Conservation (phyloP, 495 filamentous ascomycete species). For the Aspergillus wentii region DNA sequence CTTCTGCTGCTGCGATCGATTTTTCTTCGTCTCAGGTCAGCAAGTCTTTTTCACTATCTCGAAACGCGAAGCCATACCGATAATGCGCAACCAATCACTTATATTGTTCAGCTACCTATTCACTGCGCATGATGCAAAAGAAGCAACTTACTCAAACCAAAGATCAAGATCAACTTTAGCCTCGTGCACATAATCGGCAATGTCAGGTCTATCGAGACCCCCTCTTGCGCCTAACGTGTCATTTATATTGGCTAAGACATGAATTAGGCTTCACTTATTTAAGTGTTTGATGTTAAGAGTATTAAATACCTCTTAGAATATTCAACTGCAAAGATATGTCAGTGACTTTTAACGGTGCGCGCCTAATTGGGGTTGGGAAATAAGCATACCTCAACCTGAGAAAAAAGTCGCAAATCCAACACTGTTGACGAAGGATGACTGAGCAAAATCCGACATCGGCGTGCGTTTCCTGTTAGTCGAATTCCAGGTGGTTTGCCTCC, state of each 20-base stretch:
- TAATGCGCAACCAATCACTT: conserved; percentile 43
- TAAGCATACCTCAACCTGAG: conserved; percentile 45
- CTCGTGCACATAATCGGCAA: conserved; percentile 38
- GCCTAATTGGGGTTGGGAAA: neutral
- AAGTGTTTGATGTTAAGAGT: neutral
- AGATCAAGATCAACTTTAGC: conserved; percentile 42
- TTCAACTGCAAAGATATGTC: conserved; percentile 23
- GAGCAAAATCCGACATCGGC: conserved; percentile 39
- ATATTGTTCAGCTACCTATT: neutral
- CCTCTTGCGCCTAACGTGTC: conserved; percentile 20
- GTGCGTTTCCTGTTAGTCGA: conserved; percentile 30
- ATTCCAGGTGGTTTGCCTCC: conserved; percentile 45
- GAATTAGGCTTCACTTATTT: neutral
- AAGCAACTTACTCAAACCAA: conserved; percentile 39
- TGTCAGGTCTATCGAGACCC: conserved; percentile 17
- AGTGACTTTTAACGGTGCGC: neutral
- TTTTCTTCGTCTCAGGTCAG: conserved; percentile 10
- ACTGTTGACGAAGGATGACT: conserved; percentile 36
- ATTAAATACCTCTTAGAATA: conserved; percentile 31
- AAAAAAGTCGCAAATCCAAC: conserved; percentile 45
- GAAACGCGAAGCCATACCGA: conserved; percentile 20
- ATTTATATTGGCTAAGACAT: conserved; percentile 24
- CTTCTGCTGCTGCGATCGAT: conserved; percentile 18
- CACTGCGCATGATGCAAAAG: neutral
- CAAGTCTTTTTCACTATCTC: too few relatives aligned